These are phyloP conservation scores for Coemansia pectinata DNA, from an alignment of 192 early-diverging fungal genomes.

Conservation along the genomic window DNA sequence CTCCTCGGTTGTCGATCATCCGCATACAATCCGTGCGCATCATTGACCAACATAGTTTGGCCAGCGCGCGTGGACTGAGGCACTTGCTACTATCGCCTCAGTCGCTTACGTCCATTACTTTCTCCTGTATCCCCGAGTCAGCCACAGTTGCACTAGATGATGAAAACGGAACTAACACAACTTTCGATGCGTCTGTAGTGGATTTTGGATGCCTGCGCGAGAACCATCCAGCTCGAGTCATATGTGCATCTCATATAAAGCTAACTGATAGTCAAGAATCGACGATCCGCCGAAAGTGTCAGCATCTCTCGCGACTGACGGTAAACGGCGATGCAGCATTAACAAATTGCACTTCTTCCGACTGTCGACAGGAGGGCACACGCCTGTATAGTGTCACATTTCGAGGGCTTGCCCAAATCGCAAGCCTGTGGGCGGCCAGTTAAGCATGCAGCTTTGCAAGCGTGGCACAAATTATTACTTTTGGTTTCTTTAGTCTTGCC, in stretches of 20 bases:
- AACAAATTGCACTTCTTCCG: background rate
- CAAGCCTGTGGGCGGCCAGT: conserved; percentile 2
- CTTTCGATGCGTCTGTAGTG: background rate
- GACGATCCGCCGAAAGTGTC: conserved; percentile 22
- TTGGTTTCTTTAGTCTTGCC: background rate
- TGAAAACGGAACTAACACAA: background rate
- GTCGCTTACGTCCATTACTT: conserved; percentile 3
- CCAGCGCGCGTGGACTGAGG: conserved; percentile 15
- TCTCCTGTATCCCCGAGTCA: conserved; percentile 2
- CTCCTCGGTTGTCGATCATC: conserved; percentile 14
- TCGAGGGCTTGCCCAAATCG: conserved; percentile 1
- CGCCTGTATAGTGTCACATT: conserved; percentile 6
- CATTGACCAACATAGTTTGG: background rate
- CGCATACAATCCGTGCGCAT: conserved; percentile 7
- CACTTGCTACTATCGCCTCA: conserved; percentile 21
- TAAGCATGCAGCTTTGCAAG: background rate
- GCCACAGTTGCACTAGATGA: background rate
- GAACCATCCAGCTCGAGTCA: conserved; percentile 12
- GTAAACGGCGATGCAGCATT: background rate
- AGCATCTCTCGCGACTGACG: background rate
- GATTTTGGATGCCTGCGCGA: conserved; percentile 16
- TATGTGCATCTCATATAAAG: conserved; percentile 13
- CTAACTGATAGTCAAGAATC: conserved; percentile 16
- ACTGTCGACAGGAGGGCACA: background rate
- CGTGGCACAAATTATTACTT: background rate